Base-by-base conservation (phyloP, 2,329 filamentous ascomycete genomes). In the Fusarium haematococcum region DNA sequence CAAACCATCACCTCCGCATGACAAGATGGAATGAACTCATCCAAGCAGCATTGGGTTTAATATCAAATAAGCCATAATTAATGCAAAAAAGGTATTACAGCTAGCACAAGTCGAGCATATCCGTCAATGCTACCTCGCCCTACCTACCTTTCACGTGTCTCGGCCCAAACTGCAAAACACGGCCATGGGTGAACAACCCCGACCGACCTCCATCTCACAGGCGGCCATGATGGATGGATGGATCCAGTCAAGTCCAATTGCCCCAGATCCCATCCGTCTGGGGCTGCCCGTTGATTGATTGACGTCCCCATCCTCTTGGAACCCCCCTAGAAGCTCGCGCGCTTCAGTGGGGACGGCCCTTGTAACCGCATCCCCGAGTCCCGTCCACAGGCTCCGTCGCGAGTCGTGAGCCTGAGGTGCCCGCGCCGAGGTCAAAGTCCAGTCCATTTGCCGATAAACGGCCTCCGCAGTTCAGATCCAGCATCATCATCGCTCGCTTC, bases 401-500 rank as follows among this genome's bases (percentile, higher is more conserved):
- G 48, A 54, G 48, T 54, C 48, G 48, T 32, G 48, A 54, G 27
- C 20, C 20, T 45, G 54, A 56, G 57, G 11, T 43, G 9, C 48
- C 65, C 59, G 73, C 71, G 65, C 73, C 74, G 73, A 76, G 73
- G 74, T 75, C 71, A 60, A 68, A 57, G 27, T 52, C 48, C 18
- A 54, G 27, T 54, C 43, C 25, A 54, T 64, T 74, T 74, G 68
- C 71, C 71, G 71, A 74, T 69, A 65, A 74, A 71, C 71, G 61
- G 65, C 73, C 70, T 75, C 67, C 73, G 62, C 66, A 61, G 35
- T 64, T 54, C 41, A 75, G 73, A 75, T 70, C 73, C 50, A 64
- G 30, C 70, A 63, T 73, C 67, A 61, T 68, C 73, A 59, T 75
- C 69, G 63, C 73, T 74, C 69, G 67, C 73, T 74, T 74, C 72